Conservation (phyloP, 345 rosid genomes). For the Eucalyptus pumila region DNA sequence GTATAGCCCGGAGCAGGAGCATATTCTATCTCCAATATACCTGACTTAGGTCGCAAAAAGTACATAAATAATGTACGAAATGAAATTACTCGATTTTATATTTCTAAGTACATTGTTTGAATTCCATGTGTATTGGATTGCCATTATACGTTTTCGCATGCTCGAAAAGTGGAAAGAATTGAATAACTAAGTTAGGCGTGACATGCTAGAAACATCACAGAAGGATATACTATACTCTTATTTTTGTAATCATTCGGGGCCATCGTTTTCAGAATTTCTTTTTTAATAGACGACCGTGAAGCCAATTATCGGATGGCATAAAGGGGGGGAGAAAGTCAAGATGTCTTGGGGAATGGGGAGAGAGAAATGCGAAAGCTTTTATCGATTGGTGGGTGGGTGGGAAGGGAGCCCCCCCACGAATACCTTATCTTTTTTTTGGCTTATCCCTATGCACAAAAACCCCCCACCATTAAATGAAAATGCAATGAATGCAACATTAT, state of each 20-base stretch:
- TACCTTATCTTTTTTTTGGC: not conserved
- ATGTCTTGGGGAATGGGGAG: not conserved
- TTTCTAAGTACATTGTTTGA: too few species aligned
- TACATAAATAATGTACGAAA: too few species aligned
- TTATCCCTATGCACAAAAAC: not conserved
- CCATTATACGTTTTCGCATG: too few species aligned
- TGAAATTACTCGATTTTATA: too few species aligned
- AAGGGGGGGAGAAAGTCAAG: not conserved
- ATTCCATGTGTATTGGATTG: too few species aligned
- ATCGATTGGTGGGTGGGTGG: not conserved
- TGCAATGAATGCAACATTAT: not conserved
- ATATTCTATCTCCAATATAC: too few species aligned
- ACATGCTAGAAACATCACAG: too few species aligned
- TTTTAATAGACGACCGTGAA: not conserved
- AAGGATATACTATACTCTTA: not conserved
- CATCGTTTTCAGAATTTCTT: not conserved
- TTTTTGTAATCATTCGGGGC: not conserved
- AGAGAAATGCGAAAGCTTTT: not conserved
- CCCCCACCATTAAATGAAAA: not conserved
- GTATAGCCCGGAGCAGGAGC: fast-evolving
- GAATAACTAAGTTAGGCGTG: too few species aligned
- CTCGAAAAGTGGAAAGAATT: too few species aligned
- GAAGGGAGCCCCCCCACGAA: not conserved
- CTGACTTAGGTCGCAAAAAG: fast-evolving
- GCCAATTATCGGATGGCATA: not conserved